Evolutionary conservation across 164 flowering plant genomes (phyloP), one percentile per base, ranked within the genome.

Genomic region (Sedum album): DNA sequence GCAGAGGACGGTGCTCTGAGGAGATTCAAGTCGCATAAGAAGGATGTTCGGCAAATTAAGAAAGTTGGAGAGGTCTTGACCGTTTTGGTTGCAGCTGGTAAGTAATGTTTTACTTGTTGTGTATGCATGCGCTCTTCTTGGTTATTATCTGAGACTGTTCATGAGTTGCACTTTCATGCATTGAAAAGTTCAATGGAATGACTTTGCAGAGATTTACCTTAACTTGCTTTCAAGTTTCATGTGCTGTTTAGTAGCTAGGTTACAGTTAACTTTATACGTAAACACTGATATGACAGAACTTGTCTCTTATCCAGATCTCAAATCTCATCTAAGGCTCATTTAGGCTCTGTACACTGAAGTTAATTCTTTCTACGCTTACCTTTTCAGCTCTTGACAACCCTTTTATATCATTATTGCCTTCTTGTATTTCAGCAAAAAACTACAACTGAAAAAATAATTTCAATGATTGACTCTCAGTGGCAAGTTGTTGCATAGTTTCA

Each of bases 81-180:
- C 38, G 51, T 87, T 72, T 81, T 85, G 72, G 91, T 85, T 70
- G 87, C 87, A 69, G 88, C 96, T 69, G 91, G 97, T 92, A 86
- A 51, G 80, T 30, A 66, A 11, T 9, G 66, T 28, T 49, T 31
- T 30, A 7, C 20, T 39, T 33, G 18, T 46, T 38, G 39, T 8
- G 14, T 30, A 25, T 6, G 25, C 23, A 7, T 66, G 38, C 23
- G 14, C 60, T 67, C 31, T n/a, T 55, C 35, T 46, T 31, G 15
- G 7, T 35, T n/a, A 31, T 51, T 67, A 6, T 13, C 3, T 17
- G 33, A 25, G 15, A 3, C n/a, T 14, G n/a, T 64, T 4, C 6
- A 20, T 25, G 6, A 10, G 10, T 26, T 0, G 13, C 20, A 55
- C 15, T 25, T 55, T 53, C 28, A 53, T 53, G 26, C 6, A 9